Evolutionary conservation across 2,329 filamentous ascomycete genomes (phyloP).

Genomic region (Cercospora sp.): DNA sequence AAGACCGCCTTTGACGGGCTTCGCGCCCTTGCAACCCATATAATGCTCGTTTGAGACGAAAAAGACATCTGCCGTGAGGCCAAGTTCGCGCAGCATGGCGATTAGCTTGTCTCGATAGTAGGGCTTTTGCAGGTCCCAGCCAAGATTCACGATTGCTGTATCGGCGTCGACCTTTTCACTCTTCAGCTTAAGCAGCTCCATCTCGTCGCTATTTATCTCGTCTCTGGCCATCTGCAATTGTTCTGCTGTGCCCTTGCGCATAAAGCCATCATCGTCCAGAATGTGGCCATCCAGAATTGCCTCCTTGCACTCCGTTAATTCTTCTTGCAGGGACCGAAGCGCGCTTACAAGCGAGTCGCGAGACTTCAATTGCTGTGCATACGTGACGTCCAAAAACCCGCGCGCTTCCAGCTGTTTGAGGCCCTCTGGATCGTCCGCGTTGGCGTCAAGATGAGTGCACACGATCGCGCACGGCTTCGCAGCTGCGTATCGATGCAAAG

Average conservation of each 20-base stretch:
- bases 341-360: neutral
- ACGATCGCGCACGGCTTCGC: neutral
- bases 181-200: neutral
- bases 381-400: neutral
- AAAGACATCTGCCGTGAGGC: slow-evolving; percentile 12
- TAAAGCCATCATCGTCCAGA: neutral
- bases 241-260: neutral
- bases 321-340: neutral
- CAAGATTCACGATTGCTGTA: neutral
- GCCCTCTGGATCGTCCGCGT: neutral
- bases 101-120: slow-evolving; percentile 16
- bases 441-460: slow-evolving; percentile 13
- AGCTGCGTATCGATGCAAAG: neutral
- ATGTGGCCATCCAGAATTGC: neutral
- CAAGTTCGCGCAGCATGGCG: slow-evolving; percentile 9
- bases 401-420: neutral
- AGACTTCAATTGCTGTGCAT: neutral
- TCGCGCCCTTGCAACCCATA: slow-evolving; percentile 22
- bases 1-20: neutral
- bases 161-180: neutral
- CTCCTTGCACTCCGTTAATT: neutral
- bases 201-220: neutral
- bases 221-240: neutral
- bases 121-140: slow-evolving; percentile 22
- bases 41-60: slow-evolving; percentile 36